Base-by-base conservation (phyloP, 163 green algal species). In the Dunaliella salina region DNA sequence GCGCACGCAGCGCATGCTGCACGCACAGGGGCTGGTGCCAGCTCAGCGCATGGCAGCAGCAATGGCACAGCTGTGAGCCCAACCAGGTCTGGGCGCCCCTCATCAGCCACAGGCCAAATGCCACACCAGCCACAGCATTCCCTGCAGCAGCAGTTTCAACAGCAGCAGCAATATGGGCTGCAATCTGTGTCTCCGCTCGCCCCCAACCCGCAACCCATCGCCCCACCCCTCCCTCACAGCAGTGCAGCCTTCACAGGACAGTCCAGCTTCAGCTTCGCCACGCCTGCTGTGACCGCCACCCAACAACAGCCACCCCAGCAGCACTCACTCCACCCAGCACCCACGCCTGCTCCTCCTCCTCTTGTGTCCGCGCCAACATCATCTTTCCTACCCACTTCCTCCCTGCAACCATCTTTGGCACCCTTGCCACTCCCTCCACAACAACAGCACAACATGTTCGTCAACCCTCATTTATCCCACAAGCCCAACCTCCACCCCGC, bases 81-180 rank as follows among this genome's bases (percentile, higher is more conserved):
- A 3, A 3, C 3, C 40, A 50, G 40, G 8, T 50, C 40, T 50
- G 40, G 4, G 3, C 40, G 40, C 40, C 40, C 40, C 40, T 50
- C 40, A 15, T 50, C 40, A 50, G 40, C 40, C 40, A 50, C 40
- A 50, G 4, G 8, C 8, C 8, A 50, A 15, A 3, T 50, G 40
- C 40, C 40, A 50, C 40, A 50, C 40, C 40, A 50, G 40, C 40
- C 40, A 8, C 40, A 50, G 40, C 40, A 50, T 50, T 8, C 40
- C 40, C 40, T 15, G 40, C 40, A 50, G 40, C 40, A 50, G 40
- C 40, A 50, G 40, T n/a, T n/a, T n/a, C 82, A 80, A 50, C 82
- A 67, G 72, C 71, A 69, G 72, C 71, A 82, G 59, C 86, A 87
- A 33, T 50, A 35, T 45, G 35, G 25, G 18, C 12, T 75, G 25